A percentile compares a stretch with the other conserved stretches of the same genome.
Conservation (phyloP, 495 filamentous ascomycete species). For the Parathielavia appendiculata region DNA sequence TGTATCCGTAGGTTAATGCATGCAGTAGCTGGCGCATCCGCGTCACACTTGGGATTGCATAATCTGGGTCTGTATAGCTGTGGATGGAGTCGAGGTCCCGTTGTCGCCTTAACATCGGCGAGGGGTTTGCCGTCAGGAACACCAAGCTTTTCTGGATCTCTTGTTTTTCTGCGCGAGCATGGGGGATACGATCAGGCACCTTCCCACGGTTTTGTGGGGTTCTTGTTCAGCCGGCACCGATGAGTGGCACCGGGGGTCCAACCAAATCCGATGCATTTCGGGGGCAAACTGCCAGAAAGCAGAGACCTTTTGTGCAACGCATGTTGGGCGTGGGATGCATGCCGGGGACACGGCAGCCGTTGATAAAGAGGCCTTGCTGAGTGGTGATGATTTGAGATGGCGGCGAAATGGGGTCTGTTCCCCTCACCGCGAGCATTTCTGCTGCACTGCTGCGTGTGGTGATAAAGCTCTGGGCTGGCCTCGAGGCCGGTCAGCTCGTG, state of each 20-base stretch:
- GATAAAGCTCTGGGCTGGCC: constrained; percentile 3
- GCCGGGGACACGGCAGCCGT: background rate
- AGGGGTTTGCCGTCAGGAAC: background rate
- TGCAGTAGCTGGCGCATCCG: background rate
- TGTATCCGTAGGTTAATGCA: background rate
- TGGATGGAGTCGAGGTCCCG: too few relatives aligned
- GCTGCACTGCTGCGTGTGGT: background rate
- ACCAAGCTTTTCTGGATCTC: constrained; percentile 1
- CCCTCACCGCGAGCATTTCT: background rate
- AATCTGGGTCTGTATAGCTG: background rate
- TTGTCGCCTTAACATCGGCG: background rate
- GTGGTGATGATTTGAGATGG: constrained; percentile 12
- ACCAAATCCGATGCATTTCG: background rate
- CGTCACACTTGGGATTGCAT: background rate
- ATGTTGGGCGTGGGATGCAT: background rate
- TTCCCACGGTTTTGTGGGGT: background rate
- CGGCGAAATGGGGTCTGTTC: background rate
- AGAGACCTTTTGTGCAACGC: background rate
- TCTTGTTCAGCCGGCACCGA: background rate
- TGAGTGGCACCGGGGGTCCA: background rate
- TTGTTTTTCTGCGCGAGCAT: background rate
- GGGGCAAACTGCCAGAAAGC: background rate
- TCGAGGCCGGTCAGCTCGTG: constrained; percentile 5
- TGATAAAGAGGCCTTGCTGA: background rate
- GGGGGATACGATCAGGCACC: background rate